Evolutionary conservation across 1,284 basidiomycete genomes (phyloP).

Genomic region (Ustilago hordei): DNA sequence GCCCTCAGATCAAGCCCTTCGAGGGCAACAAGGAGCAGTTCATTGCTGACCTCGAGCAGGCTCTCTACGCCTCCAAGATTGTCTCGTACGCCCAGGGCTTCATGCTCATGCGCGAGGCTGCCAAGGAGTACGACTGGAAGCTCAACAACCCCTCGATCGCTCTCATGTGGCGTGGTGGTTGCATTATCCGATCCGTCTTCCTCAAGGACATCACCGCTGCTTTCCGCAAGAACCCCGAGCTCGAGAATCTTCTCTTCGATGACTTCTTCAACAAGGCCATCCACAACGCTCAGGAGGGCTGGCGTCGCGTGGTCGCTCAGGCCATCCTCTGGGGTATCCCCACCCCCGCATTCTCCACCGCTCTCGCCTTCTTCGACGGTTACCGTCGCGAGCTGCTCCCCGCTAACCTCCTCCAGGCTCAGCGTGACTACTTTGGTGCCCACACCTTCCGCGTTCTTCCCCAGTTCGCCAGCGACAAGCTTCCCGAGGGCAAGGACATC

Average conservation of each 20-base stretch:
- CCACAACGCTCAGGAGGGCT: slow-evolving; percentile 94
- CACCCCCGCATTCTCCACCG: slow-evolving; percentile 93
- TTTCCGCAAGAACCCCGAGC: slow-evolving; percentile 84
- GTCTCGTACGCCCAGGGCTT: slow-evolving; percentile 90
- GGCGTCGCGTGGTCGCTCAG: slow-evolving; percentile 97
- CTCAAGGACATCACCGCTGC: slow-evolving; percentile 76
- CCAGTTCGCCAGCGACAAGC: slow-evolving; percentile 59
- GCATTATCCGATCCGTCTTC: slow-evolving; percentile 81
- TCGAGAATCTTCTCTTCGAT: slow-evolving; percentile 95
- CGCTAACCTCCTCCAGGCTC: slow-evolving; percentile 91
- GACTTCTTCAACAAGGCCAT: slow-evolving; percentile 97
- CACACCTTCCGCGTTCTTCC: slow-evolving; percentile 62
- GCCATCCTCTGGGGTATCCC: slow-evolving; percentile 97
- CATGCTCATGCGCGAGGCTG: slow-evolving; percentile 99
- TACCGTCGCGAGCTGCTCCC: slow-evolving; percentile 88
- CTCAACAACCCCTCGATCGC: slow-evolving; percentile 91
- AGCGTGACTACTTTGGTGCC: slow-evolving; percentile 74
- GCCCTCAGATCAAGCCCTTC: slow-evolving; percentile 91
- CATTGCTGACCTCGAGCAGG: slow-evolving; percentile 98
- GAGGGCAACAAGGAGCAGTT: slow-evolving; percentile 98
- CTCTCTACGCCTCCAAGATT: slow-evolving; percentile 98
- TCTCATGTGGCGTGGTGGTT: slow-evolving; percentile 99
- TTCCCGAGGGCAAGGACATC: slow-evolving; percentile 81
- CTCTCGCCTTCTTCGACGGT: slow-evolving; percentile 98
- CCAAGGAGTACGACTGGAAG: slow-evolving; percentile 83